Percentiles rank a stretch among this genome's conserved stretches.
phyloP scores from a whole-genome alignment of 441 rosid species.

The Gossypium davidsonii region DNA sequence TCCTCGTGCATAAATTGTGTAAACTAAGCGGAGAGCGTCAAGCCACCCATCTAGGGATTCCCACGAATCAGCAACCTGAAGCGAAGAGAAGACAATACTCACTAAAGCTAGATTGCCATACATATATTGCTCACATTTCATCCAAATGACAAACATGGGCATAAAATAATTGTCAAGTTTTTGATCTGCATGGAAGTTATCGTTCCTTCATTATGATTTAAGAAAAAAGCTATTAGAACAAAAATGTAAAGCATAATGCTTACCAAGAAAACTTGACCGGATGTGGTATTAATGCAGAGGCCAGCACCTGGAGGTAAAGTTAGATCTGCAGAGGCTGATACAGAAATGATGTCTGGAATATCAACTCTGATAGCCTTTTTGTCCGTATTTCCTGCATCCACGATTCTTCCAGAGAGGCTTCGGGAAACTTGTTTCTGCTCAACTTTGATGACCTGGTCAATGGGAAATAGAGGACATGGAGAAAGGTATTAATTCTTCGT shows the following conservation, averaged over 20 bases:
- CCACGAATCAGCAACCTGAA: conserved; percentile 94
- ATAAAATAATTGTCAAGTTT: not conserved
- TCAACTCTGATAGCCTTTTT: conserved; percentile 58
- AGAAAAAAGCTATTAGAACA: not conserved
- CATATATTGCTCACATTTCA: not conserved
- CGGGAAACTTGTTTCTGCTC: conserved; percentile 47
- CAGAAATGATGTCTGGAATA: conserved; percentile 72
- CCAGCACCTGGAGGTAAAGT: conserved; percentile 96
- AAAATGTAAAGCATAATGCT: conserved; percentile 11
- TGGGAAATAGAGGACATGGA: not conserved
- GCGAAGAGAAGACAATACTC: not conserved
- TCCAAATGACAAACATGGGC: not conserved
- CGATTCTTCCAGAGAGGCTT: conserved; percentile 56
- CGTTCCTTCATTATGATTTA: not conserved
- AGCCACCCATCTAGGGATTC: conserved; percentile 95
- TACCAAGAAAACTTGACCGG: conserved; percentile 80
- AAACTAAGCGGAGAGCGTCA: conserved; percentile 82
- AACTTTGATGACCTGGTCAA: not conserved
- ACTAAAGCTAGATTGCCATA: not conserved
- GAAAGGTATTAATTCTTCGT: conserved; percentile 4
- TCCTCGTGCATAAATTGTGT: conserved; percentile 83
- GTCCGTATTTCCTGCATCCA: conserved; percentile 38
- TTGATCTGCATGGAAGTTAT: not conserved
- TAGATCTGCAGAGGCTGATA: conserved; percentile 82
- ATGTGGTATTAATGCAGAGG: conserved; percentile 74